A percentile compares a stretch with the other conserved stretches of the same genome.
Evolutionary conservation across 495 filamentous ascomycete genomes (phyloP).

Genomic region (Cercophora sp.): DNA sequence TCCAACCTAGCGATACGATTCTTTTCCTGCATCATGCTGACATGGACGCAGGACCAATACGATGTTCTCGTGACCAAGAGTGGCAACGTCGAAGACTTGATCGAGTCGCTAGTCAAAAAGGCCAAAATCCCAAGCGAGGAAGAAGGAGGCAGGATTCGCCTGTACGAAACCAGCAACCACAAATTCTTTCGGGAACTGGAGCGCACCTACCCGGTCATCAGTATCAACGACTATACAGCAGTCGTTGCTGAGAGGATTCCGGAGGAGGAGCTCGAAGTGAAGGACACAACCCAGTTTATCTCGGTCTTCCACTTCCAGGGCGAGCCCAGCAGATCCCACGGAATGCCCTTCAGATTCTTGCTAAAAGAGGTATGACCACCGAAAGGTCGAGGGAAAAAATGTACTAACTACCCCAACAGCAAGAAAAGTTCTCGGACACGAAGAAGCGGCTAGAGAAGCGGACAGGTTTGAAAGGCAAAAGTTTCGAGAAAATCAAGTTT

Average conservation of each 20-base stretch:
- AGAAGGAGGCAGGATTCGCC: constrained; percentile 57
- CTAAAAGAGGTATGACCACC: constrained; percentile 78
- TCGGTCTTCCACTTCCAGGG: constrained; percentile 87
- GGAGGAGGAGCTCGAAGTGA: constrained; percentile 64
- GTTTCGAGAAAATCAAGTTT: constrained; percentile 98
- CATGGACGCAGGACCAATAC: constrained; percentile 54
- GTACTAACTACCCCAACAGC: constrained; percentile 45
- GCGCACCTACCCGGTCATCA: constrained; percentile 59
- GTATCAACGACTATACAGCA: constrained; percentile 79
- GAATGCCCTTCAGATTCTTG: constrained; percentile 87
- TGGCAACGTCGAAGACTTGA: constrained; percentile 70
- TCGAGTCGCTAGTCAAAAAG: constrained; percentile 72
- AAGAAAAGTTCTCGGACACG: constrained; percentile 83
- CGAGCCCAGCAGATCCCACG: constrained; percentile 69
- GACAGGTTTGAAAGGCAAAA: constrained; percentile 93
- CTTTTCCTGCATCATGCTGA: neutral
- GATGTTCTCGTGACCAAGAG: constrained; percentile 83
- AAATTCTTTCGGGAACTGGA: constrained; percentile 75
- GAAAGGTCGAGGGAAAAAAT: too few species aligned
- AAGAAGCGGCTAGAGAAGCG: constrained; percentile 85
- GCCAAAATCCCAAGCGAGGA: constrained; percentile 69
- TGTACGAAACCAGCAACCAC: constrained; percentile 74
- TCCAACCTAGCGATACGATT: too few species aligned
- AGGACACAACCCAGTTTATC: constrained; percentile 58
- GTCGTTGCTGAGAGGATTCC: constrained; percentile 77